Evolutionary conservation across 352 stramenopile genomes (phyloP).

Genomic region (Pythium phragmitis): DNA sequence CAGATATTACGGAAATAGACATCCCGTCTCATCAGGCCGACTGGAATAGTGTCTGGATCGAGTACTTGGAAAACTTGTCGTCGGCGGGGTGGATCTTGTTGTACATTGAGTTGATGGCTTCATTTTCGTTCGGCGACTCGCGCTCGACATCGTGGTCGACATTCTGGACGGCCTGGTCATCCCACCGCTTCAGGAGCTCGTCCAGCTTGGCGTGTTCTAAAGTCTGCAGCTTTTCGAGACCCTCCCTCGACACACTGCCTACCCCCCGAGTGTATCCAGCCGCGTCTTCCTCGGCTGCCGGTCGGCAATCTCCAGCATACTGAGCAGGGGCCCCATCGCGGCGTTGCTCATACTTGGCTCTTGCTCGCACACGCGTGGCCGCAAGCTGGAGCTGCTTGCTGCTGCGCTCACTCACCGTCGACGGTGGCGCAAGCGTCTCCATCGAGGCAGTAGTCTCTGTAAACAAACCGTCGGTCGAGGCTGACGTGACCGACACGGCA

Average conservation of each 20-base stretch:
- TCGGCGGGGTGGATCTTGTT: slow-evolving; percentile 24
- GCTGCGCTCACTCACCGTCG: background rate
- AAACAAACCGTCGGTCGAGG: slow-evolving; percentile 22
- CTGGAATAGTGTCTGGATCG: slow-evolving; percentile 24
- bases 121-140: slow-evolving; percentile 20
- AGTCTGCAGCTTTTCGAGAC: background rate
- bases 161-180: slow-evolving; percentile 16
- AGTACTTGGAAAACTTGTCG: slow-evolving; percentile 30
- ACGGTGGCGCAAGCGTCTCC: background rate
- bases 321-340: background rate
- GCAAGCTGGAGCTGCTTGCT: slow-evolving; percentile 12
- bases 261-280: background rate
- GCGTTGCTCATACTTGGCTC: slow-evolving; percentile 25
- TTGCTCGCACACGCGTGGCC: slow-evolving; percentile 16
- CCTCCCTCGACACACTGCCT: background rate
- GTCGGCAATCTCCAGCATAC: background rate
- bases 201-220: slow-evolving; percentile 13
- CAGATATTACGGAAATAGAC: slow-evolving; percentile 1
- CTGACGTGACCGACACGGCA: slow-evolving; percentile 21
- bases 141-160: slow-evolving; percentile 1
- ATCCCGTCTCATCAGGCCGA: background rate
- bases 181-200: slow-evolving; percentile 19
- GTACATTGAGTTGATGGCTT: slow-evolving; percentile 30
- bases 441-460: background rate
- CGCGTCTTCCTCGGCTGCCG: background rate